Evolutionary conservation across 345 rosid genomes (phyloP).

Genomic region (Salix viminalis): DNA sequence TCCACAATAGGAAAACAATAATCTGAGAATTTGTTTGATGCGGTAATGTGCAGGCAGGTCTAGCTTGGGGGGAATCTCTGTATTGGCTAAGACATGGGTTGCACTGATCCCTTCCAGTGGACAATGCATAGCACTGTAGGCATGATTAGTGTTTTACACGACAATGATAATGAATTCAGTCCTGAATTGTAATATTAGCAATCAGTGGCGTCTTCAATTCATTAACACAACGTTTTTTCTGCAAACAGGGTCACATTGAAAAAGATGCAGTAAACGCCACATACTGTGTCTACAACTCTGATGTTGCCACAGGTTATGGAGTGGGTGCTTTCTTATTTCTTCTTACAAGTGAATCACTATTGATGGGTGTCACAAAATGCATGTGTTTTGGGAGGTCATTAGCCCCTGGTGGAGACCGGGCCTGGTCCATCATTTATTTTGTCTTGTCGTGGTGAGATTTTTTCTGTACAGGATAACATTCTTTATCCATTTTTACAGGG

Average conservation of each 20-base stretch:
- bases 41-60: neutral
- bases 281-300: constrained; percentile 76
- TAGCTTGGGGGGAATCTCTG: neutral
- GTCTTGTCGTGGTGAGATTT: constrained; percentile 71
- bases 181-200: neutral
- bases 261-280: constrained; percentile 50
- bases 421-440: constrained; percentile 93
- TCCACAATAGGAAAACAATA: neutral
- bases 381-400: constrained; percentile 95
- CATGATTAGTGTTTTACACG: neutral
- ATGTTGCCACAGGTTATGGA: constrained; percentile 94
- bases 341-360: constrained; percentile 74
- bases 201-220: neutral
- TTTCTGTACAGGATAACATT: neutral
- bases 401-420: constrained; percentile 73
- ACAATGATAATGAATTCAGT: neutral
- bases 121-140: neutral
- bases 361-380: constrained; percentile 91
- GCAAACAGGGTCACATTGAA: constrained; percentile 50
- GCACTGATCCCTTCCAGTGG: neutral
- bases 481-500: neutral
- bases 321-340: constrained; percentile 92
- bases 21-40: neutral
- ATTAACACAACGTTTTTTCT: neutral
- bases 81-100: neutral